Base-by-base conservation (phyloP, 176 grass and related monocot genomes). In the Microstegium vimineum region DNA sequence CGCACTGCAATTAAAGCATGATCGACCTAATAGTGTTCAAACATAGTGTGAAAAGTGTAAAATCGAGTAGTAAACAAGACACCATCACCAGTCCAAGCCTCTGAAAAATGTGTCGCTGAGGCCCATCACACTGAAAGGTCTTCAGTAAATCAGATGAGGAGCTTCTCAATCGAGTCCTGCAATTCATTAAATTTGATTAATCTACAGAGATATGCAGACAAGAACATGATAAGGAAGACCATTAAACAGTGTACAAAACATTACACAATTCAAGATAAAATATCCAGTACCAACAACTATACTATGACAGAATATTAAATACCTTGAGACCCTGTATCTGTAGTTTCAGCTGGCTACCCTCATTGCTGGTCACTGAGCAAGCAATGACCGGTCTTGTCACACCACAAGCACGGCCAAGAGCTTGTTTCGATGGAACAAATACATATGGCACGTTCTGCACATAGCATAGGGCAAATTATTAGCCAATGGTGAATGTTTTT, bases 71-170 rank as follows among this genome's bases (percentile, higher is more conserved):
- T 57, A 83, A 74, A 75, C 68, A 83, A 85, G 78, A 86, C 67
- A 86, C 78, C 82, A 83, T 86, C 78, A 90, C 91, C 94, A 89
- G 94, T 96, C 90, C 94, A 96, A 93, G 94, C 94, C 90, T 91
- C 85, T 90, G 86, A 88, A 86, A 79, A 92, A 86, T 89, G 77
- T 82, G 66, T 82, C 70, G 27, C 26, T 22, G 80, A 93, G 86
- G 88, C 90, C 90, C 86, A 91, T 96, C 90, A 93, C 91, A 89
- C 94, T 87, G 90, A 93, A 87, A 90, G 74, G 43, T 76, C 42
- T 65, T 65, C 62, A 45, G 45, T 66, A 80, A 73, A 82, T 96
- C 72, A 96, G 56, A 96, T 96, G 74, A 93, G 83, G 80, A 96
- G 94, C 77, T 93, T 96, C 90, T 96, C 90, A 18, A 96, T 96